Conservation (phyloP, 2,329 filamentous ascomycete species). For the Talaromyces verruculosus region DNA sequence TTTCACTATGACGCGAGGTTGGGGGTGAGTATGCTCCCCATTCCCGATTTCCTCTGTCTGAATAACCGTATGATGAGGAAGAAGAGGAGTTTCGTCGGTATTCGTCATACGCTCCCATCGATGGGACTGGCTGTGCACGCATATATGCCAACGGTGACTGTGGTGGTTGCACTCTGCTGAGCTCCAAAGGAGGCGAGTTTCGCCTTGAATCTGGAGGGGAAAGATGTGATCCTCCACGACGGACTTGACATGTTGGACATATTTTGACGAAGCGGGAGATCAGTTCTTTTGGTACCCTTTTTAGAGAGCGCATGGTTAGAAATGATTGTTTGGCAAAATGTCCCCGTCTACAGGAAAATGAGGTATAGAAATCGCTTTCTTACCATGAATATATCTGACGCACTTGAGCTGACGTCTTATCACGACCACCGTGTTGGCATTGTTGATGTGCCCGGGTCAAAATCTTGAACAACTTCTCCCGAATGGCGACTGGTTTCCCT, state of each 20-base stretch:
- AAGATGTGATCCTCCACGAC: slow-evolving; percentile 44
- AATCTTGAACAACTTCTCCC: slow-evolving; percentile 54
- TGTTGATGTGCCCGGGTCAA: slow-evolving; percentile 52
- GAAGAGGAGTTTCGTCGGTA: slow-evolving; percentile 16
- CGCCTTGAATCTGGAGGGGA: slow-evolving; percentile 44
- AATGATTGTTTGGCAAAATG: not conserved
- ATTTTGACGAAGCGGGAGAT: slow-evolving; percentile 55
- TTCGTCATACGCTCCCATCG: not conserved
- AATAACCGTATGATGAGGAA: slow-evolving; percentile 27
- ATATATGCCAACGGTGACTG: slow-evolving; percentile 10
- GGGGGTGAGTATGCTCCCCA: slow-evolving; percentile 23
- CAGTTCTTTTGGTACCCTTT: slow-evolving; percentile 53
- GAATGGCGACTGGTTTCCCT: slow-evolving; percentile 54
- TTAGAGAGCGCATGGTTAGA: not conserved
- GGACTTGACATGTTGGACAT: slow-evolving; percentile 51
- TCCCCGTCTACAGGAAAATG: not conserved
- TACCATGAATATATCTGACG: slow-evolving; percentile 53
- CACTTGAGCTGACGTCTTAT: slow-evolving; percentile 55
- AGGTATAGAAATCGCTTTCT: slow-evolving; percentile 16
- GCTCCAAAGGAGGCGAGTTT: slow-evolving; percentile 40
- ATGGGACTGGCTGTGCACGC: slow-evolving; percentile 3
- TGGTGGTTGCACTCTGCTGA: slow-evolving; percentile 33
- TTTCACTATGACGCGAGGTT: slow-evolving; percentile 8
- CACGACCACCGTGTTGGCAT: slow-evolving; percentile 53
- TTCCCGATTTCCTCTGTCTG: slow-evolving; percentile 36